Percentiles rank a stretch among this genome's conserved stretches.
Evolutionary conservation across 768 basidiomycete species (phyloP).

Genomic region (Kwoniella heveanensis): DNA sequence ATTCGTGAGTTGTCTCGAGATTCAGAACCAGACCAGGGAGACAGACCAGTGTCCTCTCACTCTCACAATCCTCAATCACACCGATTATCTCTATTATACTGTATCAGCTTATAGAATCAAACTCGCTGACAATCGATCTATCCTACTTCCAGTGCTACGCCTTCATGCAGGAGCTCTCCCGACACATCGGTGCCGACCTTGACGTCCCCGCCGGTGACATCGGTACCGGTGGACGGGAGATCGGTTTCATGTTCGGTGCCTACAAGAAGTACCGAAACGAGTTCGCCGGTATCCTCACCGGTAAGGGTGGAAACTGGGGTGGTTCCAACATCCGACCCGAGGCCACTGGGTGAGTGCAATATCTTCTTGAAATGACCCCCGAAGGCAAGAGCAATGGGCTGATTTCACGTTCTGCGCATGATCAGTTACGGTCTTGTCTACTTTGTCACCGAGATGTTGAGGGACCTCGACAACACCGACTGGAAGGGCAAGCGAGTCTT

Average conservation of each 20-base stretch:
- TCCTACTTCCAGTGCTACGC: conserved; percentile 54
- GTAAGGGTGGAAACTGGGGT: conserved; percentile 71
- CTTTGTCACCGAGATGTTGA: conserved; percentile 69
- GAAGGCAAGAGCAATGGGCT: too few relatives aligned
- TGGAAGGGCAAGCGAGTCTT: conserved; percentile 59
- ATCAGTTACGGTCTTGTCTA: conserved; percentile 75
- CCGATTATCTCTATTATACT: too few relatives aligned
- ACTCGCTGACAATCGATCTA: neutral
- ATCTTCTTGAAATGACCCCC: too few relatives aligned
- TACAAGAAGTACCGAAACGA: conserved; percentile 76
- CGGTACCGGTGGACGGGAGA: conserved; percentile 73
- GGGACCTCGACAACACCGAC: conserved; percentile 65
- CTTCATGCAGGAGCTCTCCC: conserved; percentile 74
- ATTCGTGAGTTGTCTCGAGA: conserved; percentile 64
- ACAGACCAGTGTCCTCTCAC: too few relatives aligned
- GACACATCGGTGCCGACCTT: conserved; percentile 72
- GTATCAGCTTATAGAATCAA: too few relatives aligned
- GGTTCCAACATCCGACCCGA: conserved; percentile 74
- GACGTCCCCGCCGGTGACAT: conserved; percentile 71
- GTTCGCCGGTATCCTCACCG: conserved; percentile 69
- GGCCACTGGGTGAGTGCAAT: conserved; percentile 54
- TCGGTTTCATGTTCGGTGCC: conserved; percentile 74
- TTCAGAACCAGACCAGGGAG: too few relatives aligned
- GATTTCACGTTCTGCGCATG: conserved; percentile 54
- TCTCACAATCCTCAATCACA: too few relatives aligned